Percentiles rank a stretch among this genome's conserved stretches.
Evolutionary conservation across 73 alveolate genomes (phyloP).

Genomic region (Tetrahymena malaccensis): DNA sequence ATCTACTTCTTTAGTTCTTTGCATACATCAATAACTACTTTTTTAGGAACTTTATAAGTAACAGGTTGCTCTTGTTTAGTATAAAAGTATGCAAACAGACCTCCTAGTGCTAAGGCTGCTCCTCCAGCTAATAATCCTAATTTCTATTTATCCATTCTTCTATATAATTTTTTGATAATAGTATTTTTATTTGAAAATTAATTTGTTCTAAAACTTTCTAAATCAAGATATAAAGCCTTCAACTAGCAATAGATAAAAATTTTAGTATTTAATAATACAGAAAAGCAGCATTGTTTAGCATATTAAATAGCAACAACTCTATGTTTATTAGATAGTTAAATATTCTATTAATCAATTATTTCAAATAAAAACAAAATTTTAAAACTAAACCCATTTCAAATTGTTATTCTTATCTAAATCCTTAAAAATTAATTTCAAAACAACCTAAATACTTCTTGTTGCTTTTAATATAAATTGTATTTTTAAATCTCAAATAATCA

Average conservation of each 20-base stretch:
- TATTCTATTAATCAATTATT: too few relatives aligned
- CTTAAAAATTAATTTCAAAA: too few relatives aligned
- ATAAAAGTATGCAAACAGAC: neutral
- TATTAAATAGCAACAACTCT: too few relatives aligned
- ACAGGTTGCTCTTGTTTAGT: neutral
- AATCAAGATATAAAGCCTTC: neutral
- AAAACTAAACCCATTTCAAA: too few relatives aligned
- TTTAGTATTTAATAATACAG: too few relatives aligned
- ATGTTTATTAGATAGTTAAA: too few relatives aligned
- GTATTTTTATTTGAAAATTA: neutral
- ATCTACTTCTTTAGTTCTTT: neutral
- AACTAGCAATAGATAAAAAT: neutral
- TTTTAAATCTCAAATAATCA: too few relatives aligned
- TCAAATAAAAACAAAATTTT: too few relatives aligned
- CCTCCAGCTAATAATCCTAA: neutral
- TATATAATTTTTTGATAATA: neutral
- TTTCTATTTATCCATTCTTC: neutral
- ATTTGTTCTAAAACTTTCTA: neutral
- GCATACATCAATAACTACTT: neutral
- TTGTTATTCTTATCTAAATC: too few relatives aligned
- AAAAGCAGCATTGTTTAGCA: too few relatives aligned
- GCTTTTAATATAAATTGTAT: too few relatives aligned
- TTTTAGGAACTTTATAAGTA: neutral
- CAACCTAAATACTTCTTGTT: too few relatives aligned
- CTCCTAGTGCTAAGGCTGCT: neutral